Base-by-base conservation (phyloP, 179 eudicot species). In the Patellifolia procumbens region DNA sequence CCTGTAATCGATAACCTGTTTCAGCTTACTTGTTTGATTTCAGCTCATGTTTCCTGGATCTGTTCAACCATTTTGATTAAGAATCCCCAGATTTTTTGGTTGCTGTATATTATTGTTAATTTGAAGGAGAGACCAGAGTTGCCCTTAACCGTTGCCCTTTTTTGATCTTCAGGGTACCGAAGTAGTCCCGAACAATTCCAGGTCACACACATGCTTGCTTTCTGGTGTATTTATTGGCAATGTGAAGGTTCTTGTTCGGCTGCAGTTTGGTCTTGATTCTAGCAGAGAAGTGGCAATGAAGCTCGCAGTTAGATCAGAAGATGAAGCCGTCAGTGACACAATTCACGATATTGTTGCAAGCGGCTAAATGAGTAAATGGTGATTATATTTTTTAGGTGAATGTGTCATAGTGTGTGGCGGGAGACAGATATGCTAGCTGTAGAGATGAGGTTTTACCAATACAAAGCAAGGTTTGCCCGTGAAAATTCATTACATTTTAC, bases 321-420 rank as follows among this genome's bases (percentile, higher is more conserved):
- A 94, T 75, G 91, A 81, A 58, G 84, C 86, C 26, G 97, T 92
- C 34, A 92, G 97, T 53, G 98, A 92, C 68, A 88, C 92, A 32
- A 90, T 94, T 75, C 98, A 94, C 20, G 98, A 94, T 82, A 89
- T 92, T 16, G 97, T 94, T 70, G 94, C 96, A 16, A 94, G 91
- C 79, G 93, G 98, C 75, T 93, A 70, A 88, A 81, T 86, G 74
- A 76, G 48, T 72, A 24, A 43, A 32, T 43, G 76, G 64, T 72
- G 65, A 35, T 68, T 70, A n/a, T n/a, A n/a, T n/a, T 22, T 51
- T 78, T 52, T 72, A 28, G 60, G 39, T 62, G 51, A 59, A 49
- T 55, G 55, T 48, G 74, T 31, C 73, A 56, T 53, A 58, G 43
- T 35, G 37, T 49, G 48, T 42, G 42, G 75, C 31, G 70, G 74